phyloP scores from a whole-genome alignment of 192 early-diverging fungal species.

The Linnemannia elongata region DNA sequence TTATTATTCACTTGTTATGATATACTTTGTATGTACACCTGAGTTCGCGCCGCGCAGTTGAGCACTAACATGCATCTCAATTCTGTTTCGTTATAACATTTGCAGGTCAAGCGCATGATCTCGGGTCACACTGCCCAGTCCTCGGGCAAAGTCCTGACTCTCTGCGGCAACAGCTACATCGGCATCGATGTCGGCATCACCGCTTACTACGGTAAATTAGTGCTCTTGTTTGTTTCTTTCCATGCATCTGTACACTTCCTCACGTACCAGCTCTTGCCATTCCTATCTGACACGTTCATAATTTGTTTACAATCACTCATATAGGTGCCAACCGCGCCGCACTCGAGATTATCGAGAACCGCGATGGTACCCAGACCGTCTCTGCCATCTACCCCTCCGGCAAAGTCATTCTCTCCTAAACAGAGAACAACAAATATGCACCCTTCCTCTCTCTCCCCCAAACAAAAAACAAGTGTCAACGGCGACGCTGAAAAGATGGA shows the following conservation, averaged over 20 bases:
- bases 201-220: slow-evolving; percentile 61
- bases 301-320: background rate
- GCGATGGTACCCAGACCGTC: slow-evolving; percentile 47
- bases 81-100: background rate
- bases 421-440: background rate
- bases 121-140: slow-evolving; percentile 77
- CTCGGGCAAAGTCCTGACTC: slow-evolving; percentile 66
- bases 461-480: background rate
- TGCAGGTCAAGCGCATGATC: slow-evolving; percentile 74
- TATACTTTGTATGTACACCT: background rate
- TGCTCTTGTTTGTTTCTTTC: background rate
- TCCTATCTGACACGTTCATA: background rate
- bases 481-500: background rate
- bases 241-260: background rate
- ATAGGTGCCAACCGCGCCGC: slow-evolving; percentile 72
- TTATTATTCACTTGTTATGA: background rate
- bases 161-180: slow-evolving; percentile 68
- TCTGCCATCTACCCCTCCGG: slow-evolving; percentile 60
- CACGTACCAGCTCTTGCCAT: background rate
- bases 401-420: slow-evolving; percentile 7
- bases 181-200: slow-evolving; percentile 83
- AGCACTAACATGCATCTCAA: background rate
- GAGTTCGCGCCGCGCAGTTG: background rate
- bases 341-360: slow-evolving; percentile 75
- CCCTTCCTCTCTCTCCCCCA: too few species aligned